These are phyloP conservation scores for Pleurotus pulmonarius DNA, from an alignment of 768 basidiomycete genomes.

Conservation along the genomic window DNA sequence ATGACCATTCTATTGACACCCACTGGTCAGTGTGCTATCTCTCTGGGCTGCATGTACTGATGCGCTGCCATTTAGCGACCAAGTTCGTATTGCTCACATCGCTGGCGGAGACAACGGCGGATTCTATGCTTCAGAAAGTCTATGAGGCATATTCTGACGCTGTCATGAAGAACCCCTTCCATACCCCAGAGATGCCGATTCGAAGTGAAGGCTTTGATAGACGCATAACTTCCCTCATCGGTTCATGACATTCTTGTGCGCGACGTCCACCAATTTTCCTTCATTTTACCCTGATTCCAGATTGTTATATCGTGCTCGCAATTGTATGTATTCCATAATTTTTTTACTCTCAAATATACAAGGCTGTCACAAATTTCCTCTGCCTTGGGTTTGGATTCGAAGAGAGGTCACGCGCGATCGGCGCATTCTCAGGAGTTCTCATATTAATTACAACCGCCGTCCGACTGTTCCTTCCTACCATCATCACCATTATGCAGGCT, in stretches of 20 bases:
- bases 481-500: slow-evolving; percentile 35
- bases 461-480: background rate
- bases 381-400: background rate
- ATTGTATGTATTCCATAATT: too few relatives aligned
- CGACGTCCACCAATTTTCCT: background rate
- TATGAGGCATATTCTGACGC: slow-evolving; percentile 94
- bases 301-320: too few relatives aligned
- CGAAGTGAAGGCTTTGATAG: slow-evolving; percentile 85
- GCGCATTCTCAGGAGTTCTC: background rate
- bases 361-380: background rate
- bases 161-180: slow-evolving; percentile 99
- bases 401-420: too few relatives aligned
- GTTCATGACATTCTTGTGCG: slow-evolving; percentile 27
- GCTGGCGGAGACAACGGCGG: slow-evolving; percentile 66
- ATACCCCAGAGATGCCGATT: slow-evolving; percentile 99
- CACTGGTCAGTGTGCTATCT: slow-evolving; percentile 58
- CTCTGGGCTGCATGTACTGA: background rate
- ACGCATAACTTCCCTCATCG: slow-evolving; percentile 60
- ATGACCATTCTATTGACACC: slow-evolving; percentile 86
- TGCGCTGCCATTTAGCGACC: slow-evolving; percentile 54
- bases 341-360: background rate
- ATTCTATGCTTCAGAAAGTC: slow-evolving; percentile 70
- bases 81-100: slow-evolving; percentile 95
- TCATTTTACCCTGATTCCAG: too few relatives aligned
- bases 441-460: background rate